Conservation (phyloP, 2,329 filamentous ascomycete genomes). For the Pseudocercospora eumusae region DNA sequence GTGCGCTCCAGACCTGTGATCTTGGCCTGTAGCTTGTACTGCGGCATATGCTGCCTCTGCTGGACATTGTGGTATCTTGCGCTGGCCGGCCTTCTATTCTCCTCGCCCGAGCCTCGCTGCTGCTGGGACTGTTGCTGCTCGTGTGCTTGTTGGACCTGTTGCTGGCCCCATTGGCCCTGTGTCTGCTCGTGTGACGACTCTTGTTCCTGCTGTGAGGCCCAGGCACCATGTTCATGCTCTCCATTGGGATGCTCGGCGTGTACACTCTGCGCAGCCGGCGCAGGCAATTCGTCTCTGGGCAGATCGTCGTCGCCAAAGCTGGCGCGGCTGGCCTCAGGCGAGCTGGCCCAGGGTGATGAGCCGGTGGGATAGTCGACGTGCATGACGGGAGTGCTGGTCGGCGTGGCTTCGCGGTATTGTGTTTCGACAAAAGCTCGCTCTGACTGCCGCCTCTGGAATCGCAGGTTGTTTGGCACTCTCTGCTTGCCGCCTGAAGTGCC, state of each 20-base stretch:
- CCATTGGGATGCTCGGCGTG: constrained; percentile 13
- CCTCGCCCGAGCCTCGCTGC: constrained; percentile 27
- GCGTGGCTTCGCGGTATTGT: constrained; percentile 31
- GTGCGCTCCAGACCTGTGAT: constrained; percentile 90
- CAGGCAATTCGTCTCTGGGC: constrained; percentile 34
- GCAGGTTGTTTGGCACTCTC: constrained; percentile 31
- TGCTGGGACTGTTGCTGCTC: constrained; percentile 42
- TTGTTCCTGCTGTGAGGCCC: constrained; percentile 14
- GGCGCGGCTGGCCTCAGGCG: constrained; percentile 55
- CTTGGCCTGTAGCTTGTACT: constrained; percentile 80
- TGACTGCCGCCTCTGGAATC: constrained; percentile 41
- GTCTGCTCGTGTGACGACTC: constrained; percentile 13
- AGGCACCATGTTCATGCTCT: constrained; percentile 20
- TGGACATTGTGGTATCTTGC: constrained; percentile 38
- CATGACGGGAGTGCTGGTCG: constrained; percentile 50
- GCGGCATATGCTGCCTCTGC: constrained; percentile 38
- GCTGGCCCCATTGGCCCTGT: constrained; percentile 19
- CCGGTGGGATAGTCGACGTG: constrained; percentile 66
- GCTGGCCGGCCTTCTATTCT: constrained; percentile 35
- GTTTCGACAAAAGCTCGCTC: constrained; percentile 40
- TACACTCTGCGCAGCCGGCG: constrained; percentile 30
- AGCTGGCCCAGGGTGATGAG: constrained; percentile 63
- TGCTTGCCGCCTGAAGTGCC: constrained; percentile 28
- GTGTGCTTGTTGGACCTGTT: constrained; percentile 43
- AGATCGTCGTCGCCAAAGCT: constrained; percentile 47